Conservation (phyloP, 495 filamentous ascomycete genomes). For the Lophium mytilinum region DNA sequence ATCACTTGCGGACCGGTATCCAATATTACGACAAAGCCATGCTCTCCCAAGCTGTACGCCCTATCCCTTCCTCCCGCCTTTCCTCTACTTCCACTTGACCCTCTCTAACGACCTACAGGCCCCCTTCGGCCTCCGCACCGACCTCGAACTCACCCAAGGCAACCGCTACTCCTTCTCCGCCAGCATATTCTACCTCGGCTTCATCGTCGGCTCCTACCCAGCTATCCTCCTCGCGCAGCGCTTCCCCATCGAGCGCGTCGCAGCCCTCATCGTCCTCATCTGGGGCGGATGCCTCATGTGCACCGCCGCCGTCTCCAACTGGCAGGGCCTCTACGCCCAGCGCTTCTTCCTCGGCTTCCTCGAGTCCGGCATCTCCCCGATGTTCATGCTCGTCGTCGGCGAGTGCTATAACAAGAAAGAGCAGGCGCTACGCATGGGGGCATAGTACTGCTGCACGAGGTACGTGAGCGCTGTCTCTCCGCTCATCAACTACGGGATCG, state of each 20-base stretch:
- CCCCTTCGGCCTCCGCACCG: constrained; percentile 34
- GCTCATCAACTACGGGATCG: constrained; percentile 44
- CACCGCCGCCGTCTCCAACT: constrained; percentile 36
- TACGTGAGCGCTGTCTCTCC: constrained; percentile 42
- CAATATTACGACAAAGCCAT: constrained; percentile 40
- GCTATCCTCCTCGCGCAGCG: constrained; percentile 38
- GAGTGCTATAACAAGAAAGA: constrained; percentile 40
- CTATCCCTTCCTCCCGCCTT: background rate
- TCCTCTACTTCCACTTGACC: background rate
- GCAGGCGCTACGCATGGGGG: constrained; percentile 41
- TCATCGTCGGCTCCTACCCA: constrained; percentile 42
- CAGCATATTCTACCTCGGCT: constrained; percentile 43
- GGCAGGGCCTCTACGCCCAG: constrained; percentile 35
- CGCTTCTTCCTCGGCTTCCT: constrained; percentile 44
- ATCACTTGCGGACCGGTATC: constrained; percentile 42
- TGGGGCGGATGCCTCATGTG: constrained; percentile 36
- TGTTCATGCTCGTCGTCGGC: constrained; percentile 42
- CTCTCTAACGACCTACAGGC: constrained; percentile 4
- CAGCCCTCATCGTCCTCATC: constrained; percentile 27
- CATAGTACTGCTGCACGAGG: constrained; percentile 40
- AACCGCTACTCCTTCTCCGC: constrained; percentile 36
- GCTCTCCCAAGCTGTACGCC: constrained; percentile 33
- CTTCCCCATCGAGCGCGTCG: constrained; percentile 41
- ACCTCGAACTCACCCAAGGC: constrained; percentile 33
- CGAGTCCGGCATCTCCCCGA: constrained; percentile 38